Conservation (phyloP, 2,329 filamentous ascomycete species). For the Raffaelea ambrosiae region DNA sequence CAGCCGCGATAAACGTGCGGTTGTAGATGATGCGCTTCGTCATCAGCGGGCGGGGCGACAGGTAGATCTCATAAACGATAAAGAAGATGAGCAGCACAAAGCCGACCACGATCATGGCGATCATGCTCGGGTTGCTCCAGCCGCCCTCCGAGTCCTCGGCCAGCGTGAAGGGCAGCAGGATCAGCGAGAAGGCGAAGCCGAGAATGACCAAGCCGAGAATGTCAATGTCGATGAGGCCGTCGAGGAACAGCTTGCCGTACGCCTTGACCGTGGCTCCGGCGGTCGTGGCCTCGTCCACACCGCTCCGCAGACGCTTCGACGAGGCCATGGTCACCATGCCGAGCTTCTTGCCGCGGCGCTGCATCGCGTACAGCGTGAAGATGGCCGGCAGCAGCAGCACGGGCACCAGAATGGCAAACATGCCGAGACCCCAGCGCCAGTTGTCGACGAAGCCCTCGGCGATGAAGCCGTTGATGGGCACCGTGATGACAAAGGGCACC, state of each 20-base stretch:
- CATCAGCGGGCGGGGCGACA: conserved; percentile 48
- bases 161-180: conserved; percentile 38
- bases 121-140: conserved; percentile 31
- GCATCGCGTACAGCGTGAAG: conserved; percentile 40
- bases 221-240: conserved; percentile 27
- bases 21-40: conserved; percentile 52
- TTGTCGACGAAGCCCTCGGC: conserved; percentile 25
- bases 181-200: conserved; percentile 36
- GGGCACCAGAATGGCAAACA: conserved; percentile 52
- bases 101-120: conserved; percentile 32
- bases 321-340: conserved; percentile 35
- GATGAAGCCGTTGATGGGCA: conserved; percentile 32
- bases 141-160: conserved; percentile 19
- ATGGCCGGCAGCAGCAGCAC: conserved; percentile 44
- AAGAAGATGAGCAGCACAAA: conserved; percentile 32
- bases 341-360: conserved; percentile 20
- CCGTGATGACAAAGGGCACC: conserved; percentile 25
- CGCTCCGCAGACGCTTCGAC: conserved; percentile 26
- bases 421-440: conserved; percentile 55
- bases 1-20: conserved; percentile 53
- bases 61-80: conserved; percentile 41
- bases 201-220: conserved; percentile 38
- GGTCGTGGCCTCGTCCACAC: conserved; percentile 6
- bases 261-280: conserved; percentile 4
- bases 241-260: conserved; percentile 9